Base-by-base conservation (phyloP, 108 stramenopile genomes). In the Asterionellopsis glacialis region DNA sequence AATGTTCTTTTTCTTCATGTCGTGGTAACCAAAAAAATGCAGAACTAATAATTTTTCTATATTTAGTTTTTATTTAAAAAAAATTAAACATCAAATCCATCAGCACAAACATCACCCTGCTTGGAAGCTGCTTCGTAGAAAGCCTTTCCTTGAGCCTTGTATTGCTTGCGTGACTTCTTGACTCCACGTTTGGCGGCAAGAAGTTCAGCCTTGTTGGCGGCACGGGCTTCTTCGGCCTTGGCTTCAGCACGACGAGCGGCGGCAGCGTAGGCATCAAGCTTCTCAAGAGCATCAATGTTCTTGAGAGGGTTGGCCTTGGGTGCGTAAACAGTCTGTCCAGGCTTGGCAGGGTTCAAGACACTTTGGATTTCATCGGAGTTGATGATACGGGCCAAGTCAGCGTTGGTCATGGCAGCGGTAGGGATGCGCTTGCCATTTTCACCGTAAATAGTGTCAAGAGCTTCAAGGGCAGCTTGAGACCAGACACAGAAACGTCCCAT, bases 401-500 rank as follows among this genome's bases (percentile, higher is more conserved):
- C 97, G 71, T 99, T 99, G 84, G 84, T 77, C 96, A 99, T 96
- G 66, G 75, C 45, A 57, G 94, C 74, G 57, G 81, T 74, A 50
- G 98, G 98, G 65, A 90, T 90, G 60, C 80, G 76, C 65, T 93
- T 94, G 45, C 77, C 87, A 55, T 84, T 72, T 45, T 77, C 83
- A 51, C 98, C 98, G 75, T 94, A 99, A 71, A 99, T 87, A 14
- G 69, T 74, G 65, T 97, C 96, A 44, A 99, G 84, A 59, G 83
- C 82, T 59, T 97, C 97, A 57, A 99, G 90, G 59, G 98, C 98
- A 41, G 85, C 82, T 76, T 97, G 82, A 47, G 97, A 97, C 96
- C 97, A 99, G 70, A 99, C 69, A 74, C 85, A 87, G 81, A 99
- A 97, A 47, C 98, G 95, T 63, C 98, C 98, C 84, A 98, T 82